Evolutionary conservation across 805 yeast genomes (phyloP).

Genomic region (Yueomyces sinensis): DNA sequence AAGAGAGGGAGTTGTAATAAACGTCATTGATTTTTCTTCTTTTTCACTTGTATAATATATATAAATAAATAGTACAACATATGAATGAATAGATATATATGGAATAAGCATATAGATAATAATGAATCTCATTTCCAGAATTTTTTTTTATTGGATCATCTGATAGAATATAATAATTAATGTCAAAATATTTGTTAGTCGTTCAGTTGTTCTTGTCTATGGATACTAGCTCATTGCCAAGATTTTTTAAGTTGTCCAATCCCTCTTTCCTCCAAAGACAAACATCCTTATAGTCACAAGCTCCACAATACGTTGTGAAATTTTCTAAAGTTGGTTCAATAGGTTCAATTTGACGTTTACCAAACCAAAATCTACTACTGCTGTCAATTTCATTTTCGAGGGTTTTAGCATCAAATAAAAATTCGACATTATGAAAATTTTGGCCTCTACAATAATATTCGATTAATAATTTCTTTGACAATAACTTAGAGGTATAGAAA

Average conservation of each 20-base stretch:
- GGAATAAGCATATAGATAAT: too few relatives aligned
- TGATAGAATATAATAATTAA: too few relatives aligned
- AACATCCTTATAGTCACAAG: slow-evolving; percentile 37
- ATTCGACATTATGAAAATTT: slow-evolving; percentile 30
- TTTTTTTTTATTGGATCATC: too few relatives aligned
- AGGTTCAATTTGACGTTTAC: slow-evolving; percentile 36
- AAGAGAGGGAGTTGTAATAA: too few relatives aligned
- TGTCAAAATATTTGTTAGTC: too few relatives aligned
- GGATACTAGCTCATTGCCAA: too few relatives aligned
- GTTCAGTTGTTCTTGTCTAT: too few relatives aligned
- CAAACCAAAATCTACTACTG: slow-evolving; percentile 45
- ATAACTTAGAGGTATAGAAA: slow-evolving; percentile 13
- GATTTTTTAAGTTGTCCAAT: slow-evolving; percentile 6
- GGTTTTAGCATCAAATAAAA: slow-evolving; percentile 25
- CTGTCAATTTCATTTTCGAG: slow-evolving; percentile 21
- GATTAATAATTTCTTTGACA: slow-evolving; percentile 29
- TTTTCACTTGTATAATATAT: too few relatives aligned
- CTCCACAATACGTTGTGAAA: slow-evolving; percentile 31
- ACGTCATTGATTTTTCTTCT: too few relatives aligned
- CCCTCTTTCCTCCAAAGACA: slow-evolving; percentile 29
- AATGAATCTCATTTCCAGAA: too few relatives aligned
- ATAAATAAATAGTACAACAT: too few relatives aligned
- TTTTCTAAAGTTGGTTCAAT: slow-evolving; percentile 25
- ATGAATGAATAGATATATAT: too few relatives aligned
- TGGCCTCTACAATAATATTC: slow-evolving; percentile 38